Conservation (phyloP, 805 yeast genomes). For the Cyberlindnera misumaiensis region DNA sequence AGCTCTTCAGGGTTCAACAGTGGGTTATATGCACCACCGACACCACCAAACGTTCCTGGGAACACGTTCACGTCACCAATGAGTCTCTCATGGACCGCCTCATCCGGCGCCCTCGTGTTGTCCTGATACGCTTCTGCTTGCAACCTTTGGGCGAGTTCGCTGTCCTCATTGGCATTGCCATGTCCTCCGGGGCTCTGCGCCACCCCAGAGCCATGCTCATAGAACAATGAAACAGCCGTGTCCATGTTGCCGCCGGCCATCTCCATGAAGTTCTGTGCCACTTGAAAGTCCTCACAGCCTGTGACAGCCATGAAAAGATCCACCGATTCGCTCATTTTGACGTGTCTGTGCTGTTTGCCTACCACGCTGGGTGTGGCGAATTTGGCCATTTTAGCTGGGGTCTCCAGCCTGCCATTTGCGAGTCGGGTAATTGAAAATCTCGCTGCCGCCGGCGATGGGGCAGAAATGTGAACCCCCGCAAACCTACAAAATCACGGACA, state of each 20-base stretch:
- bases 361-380: no score
- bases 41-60: slow-evolving; percentile 31
- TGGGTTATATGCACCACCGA: slow-evolving; percentile 27
- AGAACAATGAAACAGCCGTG: slow-evolving; percentile 74
- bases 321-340: slow-evolving; percentile 45
- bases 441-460: no score
- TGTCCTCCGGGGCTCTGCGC: not conserved
- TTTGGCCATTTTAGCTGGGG: no score
- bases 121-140: slow-evolving; percentile 54
- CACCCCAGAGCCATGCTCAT: slow-evolving; percentile 48
- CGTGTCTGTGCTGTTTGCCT: no score
- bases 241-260: slow-evolving; percentile 75
- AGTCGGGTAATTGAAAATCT: no score
- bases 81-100: slow-evolving; percentile 70
- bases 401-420: no score
- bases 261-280: slow-evolving; percentile 72
- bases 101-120: slow-evolving; percentile 59
- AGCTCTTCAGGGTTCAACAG: slow-evolving; percentile 6
- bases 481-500: no score
- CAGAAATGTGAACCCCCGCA: no score
- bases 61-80: slow-evolving; percentile 40
- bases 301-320: slow-evolving; percentile 82
- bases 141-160: slow-evolving; percentile 55
- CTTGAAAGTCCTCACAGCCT: slow-evolving; percentile 54
- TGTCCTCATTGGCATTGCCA: slow-evolving; percentile 22